Evolutionary conservation across 1,284 basidiomycete genomes (phyloP).

Genomic region (Butyriboletus appendiculatus): DNA sequence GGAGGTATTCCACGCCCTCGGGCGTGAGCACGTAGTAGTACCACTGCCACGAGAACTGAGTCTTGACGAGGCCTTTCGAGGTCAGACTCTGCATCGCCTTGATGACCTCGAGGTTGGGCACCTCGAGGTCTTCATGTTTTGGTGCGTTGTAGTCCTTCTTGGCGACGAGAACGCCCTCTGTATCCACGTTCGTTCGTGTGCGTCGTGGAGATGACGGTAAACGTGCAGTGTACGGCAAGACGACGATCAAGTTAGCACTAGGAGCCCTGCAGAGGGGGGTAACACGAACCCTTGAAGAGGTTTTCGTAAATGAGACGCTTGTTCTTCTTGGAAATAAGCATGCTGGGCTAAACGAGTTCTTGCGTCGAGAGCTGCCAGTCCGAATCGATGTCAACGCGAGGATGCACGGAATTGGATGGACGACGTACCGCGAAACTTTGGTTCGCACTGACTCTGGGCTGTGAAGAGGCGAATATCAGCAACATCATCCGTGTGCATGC

Average conservation of each 20-base stretch:
- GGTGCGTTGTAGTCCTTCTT: constrained; percentile 99
- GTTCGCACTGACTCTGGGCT: constrained; percentile 24
- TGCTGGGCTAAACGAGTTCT: constrained; percentile 55
- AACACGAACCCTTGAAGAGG: constrained; percentile 90
- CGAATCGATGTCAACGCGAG: not conserved
- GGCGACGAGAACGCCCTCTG: constrained; percentile 98
- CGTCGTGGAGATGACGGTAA: not conserved
- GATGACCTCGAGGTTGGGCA: constrained; percentile 98
- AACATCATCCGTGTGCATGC: constrained; percentile 17
- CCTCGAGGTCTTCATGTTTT: constrained; percentile 96
- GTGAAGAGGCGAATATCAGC: constrained; percentile 14
- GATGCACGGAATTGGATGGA: not conserved
- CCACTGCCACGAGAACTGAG: constrained; percentile 96
- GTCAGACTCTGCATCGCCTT: constrained; percentile 99
- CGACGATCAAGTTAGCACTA: constrained; percentile 1
- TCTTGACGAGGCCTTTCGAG: constrained; percentile 96
- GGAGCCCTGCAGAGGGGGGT: not conserved
- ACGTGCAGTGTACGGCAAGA: not conserved
- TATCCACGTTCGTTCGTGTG: not conserved
- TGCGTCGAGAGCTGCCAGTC: constrained; percentile 42
- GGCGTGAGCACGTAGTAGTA: constrained; percentile 95
- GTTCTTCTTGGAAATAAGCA: constrained; percentile 88
- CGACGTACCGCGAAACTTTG: constrained; percentile 24
- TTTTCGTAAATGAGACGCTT: constrained; percentile 91
- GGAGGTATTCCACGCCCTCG: constrained; percentile 94